Evolutionary conservation across 1,284 basidiomycete species (phyloP), one percentile per base, ranked within the genome.

Genomic region (Earliella scabrosa): DNA sequence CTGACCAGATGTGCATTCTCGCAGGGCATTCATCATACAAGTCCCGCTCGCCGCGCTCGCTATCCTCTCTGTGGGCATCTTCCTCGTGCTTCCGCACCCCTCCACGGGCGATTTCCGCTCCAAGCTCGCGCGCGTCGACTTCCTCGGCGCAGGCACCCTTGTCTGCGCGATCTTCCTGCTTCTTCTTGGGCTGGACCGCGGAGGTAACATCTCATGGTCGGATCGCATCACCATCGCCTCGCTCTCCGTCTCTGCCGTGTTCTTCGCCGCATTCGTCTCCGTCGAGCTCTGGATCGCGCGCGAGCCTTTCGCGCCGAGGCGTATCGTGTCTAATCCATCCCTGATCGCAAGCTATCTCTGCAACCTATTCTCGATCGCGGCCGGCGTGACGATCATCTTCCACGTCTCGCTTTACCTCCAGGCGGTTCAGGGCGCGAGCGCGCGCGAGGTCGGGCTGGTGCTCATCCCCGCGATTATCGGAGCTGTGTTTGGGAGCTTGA

Each of bases 21-120:
- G n/a, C n/a, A 83, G 81, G 82, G 76, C 81, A 0, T 87, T 87
- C 73, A 69, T 84, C 7, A 61, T 84, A 3, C 85, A 87, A 74
- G 79, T 82, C 2, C 85, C 85, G 1, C 63, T 82, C 7, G 76
- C 80, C 4, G 35, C 81, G n/a, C 54, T 83, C 16, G 85, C 85
- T 0, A 77, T 86, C 48, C 54, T 77, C 18, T 70, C 78, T n/a
- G 83, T 86, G 14, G 71, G 73, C 3, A 49, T 83, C 36, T 73
- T 77, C 3, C 76, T 87, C 6, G 72, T 78, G 45, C 74, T 85
- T 4, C 83, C 84, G 0, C 73, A 73, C 50, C 61, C 63, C 4
- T 69, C 74, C 8, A 62, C 64, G 0, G 68, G 74, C 11, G 61
- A 72, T 48, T 74, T 83, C 63, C 67, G 67, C 21, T 70, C 71